Evolutionary conservation across 306 rosid species (phyloP).

Genomic region (Aeschynomene evenia): DNA sequence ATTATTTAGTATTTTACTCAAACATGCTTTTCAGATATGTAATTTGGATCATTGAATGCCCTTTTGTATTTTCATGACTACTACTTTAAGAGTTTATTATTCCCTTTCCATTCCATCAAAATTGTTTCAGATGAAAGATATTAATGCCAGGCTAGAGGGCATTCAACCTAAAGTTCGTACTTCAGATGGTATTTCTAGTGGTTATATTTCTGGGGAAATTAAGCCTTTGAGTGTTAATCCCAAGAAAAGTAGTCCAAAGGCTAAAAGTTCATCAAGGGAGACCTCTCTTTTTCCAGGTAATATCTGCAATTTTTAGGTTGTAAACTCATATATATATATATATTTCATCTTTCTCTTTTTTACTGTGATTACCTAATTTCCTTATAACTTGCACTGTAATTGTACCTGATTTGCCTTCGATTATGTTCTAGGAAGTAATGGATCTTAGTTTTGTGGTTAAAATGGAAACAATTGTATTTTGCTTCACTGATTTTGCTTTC

Average conservation of each 20-base stretch:
- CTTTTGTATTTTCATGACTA: constrained; percentile 22
- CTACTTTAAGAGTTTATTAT: background rate
- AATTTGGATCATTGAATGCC: constrained; percentile 20
- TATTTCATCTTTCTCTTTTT: constrained; percentile 18
- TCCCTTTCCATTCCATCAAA: constrained; percentile 11
- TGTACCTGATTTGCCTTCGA: background rate
- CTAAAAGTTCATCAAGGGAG: constrained; percentile 82
- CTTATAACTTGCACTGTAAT: background rate
- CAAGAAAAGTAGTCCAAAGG: constrained; percentile 92
- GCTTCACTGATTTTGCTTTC: constrained; percentile 1
- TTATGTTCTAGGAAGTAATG: background rate
- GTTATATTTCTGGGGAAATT: constrained; percentile 66
- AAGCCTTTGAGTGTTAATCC: constrained; percentile 57
- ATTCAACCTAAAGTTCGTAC: constrained; percentile 78
- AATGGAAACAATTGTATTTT: constrained; percentile 10
- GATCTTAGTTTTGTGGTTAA: constrained; percentile 5
- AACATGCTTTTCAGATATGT: background rate
- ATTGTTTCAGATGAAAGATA: constrained; percentile 79
- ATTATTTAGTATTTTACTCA: constrained; percentile 10
- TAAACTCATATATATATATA: too few relatives aligned
- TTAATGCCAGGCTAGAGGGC: constrained; percentile 94
- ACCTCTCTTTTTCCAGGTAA: constrained; percentile 81
- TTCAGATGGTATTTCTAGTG: constrained; percentile 63
- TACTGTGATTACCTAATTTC: constrained; percentile 12
- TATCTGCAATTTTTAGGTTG: constrained; percentile 30